Conservation (phyloP, 768 basidiomycete species). For the Pisolithus albus region DNA sequence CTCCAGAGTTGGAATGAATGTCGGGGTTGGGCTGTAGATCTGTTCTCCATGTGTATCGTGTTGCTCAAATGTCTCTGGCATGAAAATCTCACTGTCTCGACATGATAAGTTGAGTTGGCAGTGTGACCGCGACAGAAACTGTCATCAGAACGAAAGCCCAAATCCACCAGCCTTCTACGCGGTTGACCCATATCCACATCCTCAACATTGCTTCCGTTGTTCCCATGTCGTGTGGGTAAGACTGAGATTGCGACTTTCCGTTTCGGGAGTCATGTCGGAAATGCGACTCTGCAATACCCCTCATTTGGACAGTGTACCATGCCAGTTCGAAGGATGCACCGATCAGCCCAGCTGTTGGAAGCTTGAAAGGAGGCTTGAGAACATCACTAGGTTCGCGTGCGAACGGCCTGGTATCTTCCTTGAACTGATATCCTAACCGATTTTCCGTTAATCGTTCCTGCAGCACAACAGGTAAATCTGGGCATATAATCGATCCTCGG, state of each 20-base stretch:
- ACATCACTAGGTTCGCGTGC: conserved; percentile 31
- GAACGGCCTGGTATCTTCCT: conserved; percentile 29
- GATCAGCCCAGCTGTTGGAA: conserved; percentile 50
- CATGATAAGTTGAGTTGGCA: too few species aligned
- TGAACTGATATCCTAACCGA: conserved; percentile 6
- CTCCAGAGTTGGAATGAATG: conserved; percentile 4
- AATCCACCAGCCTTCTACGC: neutral
- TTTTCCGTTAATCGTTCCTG: conserved; percentile 4
- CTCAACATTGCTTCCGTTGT: conserved; percentile 32
- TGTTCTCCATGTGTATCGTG: neutral
- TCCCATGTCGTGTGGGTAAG: conserved; percentile 21
- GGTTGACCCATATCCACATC: conserved; percentile 44
- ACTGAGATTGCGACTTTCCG: conserved; percentile 1
- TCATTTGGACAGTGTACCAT: conserved; percentile 63
- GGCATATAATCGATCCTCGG: conserved; percentile 55
- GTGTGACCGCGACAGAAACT: neutral
- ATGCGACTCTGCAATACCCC: conserved; percentile 35
- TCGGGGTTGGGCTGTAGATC: neutral
- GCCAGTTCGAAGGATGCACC: conserved; percentile 58
- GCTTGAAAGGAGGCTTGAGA: conserved; percentile 12
- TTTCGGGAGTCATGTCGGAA: neutral
- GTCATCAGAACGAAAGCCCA: neutral
- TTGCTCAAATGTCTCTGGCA: neutral
- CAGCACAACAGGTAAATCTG: conserved; percentile 48
- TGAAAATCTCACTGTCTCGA: too few species aligned